Base-by-base conservation (phyloP, 768 basidiomycete species). In the Termitomyces sp. region DNA sequence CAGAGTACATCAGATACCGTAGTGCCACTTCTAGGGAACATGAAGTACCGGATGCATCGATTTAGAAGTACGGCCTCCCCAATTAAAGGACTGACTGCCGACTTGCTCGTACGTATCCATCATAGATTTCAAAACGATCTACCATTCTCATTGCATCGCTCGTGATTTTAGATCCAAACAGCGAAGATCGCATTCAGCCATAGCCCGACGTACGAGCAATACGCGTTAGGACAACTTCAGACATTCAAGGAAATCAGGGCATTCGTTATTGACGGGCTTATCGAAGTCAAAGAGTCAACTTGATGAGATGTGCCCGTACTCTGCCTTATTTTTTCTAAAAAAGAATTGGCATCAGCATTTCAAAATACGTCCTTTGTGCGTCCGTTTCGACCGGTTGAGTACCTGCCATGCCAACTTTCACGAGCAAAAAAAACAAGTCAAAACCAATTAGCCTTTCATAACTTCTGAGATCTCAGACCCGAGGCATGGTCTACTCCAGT, bases 21-120 rank as follows among this genome's bases (percentile, higher is more conserved):
- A 35, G 67, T 81, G 1, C 65, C 74, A 2, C 76, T 80, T 70
- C 68, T 85, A 9, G 78, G 75, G 34, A 72, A 77, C 37, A 74
- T 76, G 9, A 61, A 71, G 0, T 94, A 94, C 62, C 82, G 94
- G 17, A 86, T 91, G 83, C 91, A 95, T 66, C 85, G 93, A 8
- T 87, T 96, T 63, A 80, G 90, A 35, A 85, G 87, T 3, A 77
- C 76, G 0, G 86, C 86, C 0, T 92, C 91, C 17, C 85, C 92
- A 0, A 79, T 95, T 56, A 92, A 91, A 67, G 93, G 93, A 0
- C 69, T 95, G 2, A 94, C 92, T 1, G 77, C 89, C 2, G 88
- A 92, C 60, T 89, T 95, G 14, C 72, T 95, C 51, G 91, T 91
- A 60, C 57, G 86, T 57, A 2, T 27, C 12, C 40, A 34, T 39